Percentiles rank a stretch among this genome's conserved stretches.
These are phyloP conservation scores for Macrophomina pseudophaseolina DNA, from an alignment of 2,329 filamentous ascomycete species.

Conservation along the genomic window DNA sequence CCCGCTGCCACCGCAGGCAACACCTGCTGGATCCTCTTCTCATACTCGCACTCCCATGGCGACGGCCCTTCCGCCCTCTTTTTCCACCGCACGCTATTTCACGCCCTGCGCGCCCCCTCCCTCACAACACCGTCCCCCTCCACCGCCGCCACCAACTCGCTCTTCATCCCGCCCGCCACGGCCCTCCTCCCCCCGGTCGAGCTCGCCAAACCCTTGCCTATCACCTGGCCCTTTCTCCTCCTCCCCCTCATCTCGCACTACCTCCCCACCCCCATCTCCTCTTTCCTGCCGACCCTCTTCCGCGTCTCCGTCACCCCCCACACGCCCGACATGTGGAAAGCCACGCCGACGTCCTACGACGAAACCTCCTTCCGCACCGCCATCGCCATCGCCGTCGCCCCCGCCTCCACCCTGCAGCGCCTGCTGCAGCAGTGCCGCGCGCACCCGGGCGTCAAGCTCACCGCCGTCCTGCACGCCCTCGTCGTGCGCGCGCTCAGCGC, in stretches of 20 bases:
- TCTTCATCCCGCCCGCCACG: neutral
- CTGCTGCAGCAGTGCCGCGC: constrained; percentile 39
- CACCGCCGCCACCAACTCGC: neutral
- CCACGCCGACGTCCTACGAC: constrained; percentile 36
- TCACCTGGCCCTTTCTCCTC: constrained; percentile 54
- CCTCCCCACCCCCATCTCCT: constrained; percentile 43
- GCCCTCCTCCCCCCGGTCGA: constrained; percentile 47
- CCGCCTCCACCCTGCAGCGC: constrained; percentile 33
- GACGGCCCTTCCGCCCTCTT: constrained; percentile 51
- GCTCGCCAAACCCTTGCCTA: constrained; percentile 43
- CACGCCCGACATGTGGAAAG: constrained; percentile 43
- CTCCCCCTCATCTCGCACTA: constrained; percentile 45
- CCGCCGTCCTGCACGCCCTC: constrained; percentile 48
- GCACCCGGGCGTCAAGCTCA: constrained; percentile 45
- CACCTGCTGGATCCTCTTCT: constrained; percentile 46
- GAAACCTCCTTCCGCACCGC: constrained; percentile 35
- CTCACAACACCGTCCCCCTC: neutral
- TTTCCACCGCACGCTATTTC: constrained; percentile 51
- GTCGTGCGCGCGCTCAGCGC: constrained; percentile 46
- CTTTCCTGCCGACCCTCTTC: constrained; percentile 38
- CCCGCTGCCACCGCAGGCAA: neutral
- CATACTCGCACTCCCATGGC: constrained; percentile 51
- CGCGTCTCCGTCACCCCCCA: constrained; percentile 33
- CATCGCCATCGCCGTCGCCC: constrained; percentile 41
- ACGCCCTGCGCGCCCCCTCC: constrained; percentile 30